These are phyloP conservation scores for Saturnispora zaruensis DNA, from an alignment of 805 yeast genomes.

Conservation along the genomic window DNA sequence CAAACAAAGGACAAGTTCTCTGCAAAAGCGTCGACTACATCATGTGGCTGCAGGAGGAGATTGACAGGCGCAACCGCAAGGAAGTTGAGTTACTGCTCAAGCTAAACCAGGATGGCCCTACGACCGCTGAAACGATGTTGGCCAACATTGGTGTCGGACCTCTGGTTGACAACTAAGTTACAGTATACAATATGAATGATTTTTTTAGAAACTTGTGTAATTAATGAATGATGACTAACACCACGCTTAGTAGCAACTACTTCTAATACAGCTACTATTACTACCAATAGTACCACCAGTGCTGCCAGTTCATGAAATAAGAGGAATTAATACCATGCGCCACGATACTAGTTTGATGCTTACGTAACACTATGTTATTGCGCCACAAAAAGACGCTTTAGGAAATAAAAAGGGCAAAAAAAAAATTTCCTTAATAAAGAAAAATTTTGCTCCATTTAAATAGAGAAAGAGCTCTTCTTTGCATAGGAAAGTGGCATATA, in stretches of 20 bases:
- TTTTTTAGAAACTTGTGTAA: not conserved
- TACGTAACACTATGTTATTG: not conserved
- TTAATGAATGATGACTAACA: not conserved
- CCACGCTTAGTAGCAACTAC: not conserved
- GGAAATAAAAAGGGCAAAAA: not conserved
- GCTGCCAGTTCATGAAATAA: not conserved
- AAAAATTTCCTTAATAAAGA: not conserved
- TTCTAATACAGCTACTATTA: too few species aligned
- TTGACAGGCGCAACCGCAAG: slow-evolving; percentile 68
- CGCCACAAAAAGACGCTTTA: not conserved
- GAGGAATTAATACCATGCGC: not conserved
- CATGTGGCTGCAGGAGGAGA: slow-evolving; percentile 54
- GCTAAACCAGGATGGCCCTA: slow-evolving; percentile 32
- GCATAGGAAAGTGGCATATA: not conserved
- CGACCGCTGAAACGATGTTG: slow-evolving; percentile 73
- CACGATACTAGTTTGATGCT: not conserved
- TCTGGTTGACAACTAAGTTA: slow-evolving; percentile 34
- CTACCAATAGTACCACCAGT: not conserved
- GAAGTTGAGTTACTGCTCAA: slow-evolving; percentile 67
- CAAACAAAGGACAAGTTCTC: slow-evolving; percentile 75
- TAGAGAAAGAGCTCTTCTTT: not conserved
- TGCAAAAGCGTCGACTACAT: slow-evolving; percentile 70
- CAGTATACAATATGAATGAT: not conserved
- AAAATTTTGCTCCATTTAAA: not conserved
- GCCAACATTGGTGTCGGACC: slow-evolving; percentile 82